Conservation (phyloP, 805 yeast genomes). For the Saccharomycopsis lassenensis region DNA sequence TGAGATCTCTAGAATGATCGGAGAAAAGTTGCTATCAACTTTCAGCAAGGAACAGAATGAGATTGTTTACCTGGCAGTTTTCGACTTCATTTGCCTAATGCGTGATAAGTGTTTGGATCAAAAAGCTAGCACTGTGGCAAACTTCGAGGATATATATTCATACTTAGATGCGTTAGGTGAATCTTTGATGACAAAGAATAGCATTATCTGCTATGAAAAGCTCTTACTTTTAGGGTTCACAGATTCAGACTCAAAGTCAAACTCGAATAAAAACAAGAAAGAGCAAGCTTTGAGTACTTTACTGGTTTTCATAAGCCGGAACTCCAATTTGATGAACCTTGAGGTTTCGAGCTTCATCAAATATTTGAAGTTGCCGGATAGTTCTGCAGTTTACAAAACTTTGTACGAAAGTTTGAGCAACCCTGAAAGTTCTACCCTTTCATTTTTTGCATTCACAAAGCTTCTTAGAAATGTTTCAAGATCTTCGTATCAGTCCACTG, state of each 20-base stretch:
- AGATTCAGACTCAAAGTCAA: no score
- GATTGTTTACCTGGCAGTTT: conserved; percentile 3
- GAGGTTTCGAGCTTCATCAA: conserved; percentile 3
- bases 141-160: conserved; percentile 8
- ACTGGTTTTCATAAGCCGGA: no score
- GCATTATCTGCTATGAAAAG: no score
- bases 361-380: neutral
- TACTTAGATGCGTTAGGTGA: conserved; percentile 5
- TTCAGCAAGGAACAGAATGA: conserved; percentile 4
- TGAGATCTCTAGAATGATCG: conserved; percentile 10
- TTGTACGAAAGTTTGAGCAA: conserved; percentile 24
- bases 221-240: no score
- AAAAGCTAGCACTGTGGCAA: conserved; percentile 1
- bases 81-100: conserved; percentile 2
- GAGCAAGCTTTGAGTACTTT: no score
- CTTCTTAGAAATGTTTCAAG: conserved; percentile 27
- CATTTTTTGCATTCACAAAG: conserved; percentile 28
- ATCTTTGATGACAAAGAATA: no score
- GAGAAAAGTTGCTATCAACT: conserved; percentile 7
- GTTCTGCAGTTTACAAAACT: conserved; percentile 23
- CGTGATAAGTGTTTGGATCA: neutral
- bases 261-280: no score
- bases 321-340: no score
- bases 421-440: conserved; percentile 32
- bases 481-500: conserved; percentile 24